A percentile compares a stretch with the other conserved stretches of the same genome.
These are phyloP conservation scores for Spinellus fusiger DNA, from an alignment of 192 early-diverging fungal species.

Conservation along the genomic window DNA sequence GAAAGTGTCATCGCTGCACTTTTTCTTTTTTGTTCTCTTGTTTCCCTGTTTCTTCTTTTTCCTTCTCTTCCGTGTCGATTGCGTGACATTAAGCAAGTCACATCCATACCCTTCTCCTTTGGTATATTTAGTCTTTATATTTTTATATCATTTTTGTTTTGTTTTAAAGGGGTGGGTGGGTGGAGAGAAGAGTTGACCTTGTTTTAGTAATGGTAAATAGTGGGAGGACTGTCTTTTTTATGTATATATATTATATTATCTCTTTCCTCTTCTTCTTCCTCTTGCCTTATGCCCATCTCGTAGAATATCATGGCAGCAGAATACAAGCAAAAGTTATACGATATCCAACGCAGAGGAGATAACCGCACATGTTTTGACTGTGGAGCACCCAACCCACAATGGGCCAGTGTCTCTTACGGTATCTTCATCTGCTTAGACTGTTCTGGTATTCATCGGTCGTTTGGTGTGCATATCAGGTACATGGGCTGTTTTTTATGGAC, in stretches of 20 bases:
- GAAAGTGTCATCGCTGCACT: no score
- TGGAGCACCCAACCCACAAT: slow-evolving; percentile 75
- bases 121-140: no score
- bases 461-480: slow-evolving; percentile 72
- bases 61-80: no score
- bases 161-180: not conserved
- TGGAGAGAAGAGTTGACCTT: not conserved
- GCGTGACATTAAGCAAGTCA: no score
- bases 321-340: slow-evolving; percentile 57
- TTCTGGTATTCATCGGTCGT: slow-evolving; percentile 82
- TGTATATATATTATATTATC: not conserved
- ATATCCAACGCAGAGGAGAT: slow-evolving; percentile 49
- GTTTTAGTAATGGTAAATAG: not conserved
- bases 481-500: no score
- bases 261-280: not conserved
- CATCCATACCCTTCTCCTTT: no score
- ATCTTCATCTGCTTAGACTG: slow-evolving; percentile 96
- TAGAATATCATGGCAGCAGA: slow-evolving; percentile 43
- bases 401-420: slow-evolving; percentile 90
- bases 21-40: no score
- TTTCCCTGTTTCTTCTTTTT: no score
- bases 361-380: slow-evolving; percentile 86
- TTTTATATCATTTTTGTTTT: no score
- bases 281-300: not conserved
- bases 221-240: not conserved